Conservation (phyloP, 176 grass and related monocot species). For the Microstegium vimineum region DNA sequence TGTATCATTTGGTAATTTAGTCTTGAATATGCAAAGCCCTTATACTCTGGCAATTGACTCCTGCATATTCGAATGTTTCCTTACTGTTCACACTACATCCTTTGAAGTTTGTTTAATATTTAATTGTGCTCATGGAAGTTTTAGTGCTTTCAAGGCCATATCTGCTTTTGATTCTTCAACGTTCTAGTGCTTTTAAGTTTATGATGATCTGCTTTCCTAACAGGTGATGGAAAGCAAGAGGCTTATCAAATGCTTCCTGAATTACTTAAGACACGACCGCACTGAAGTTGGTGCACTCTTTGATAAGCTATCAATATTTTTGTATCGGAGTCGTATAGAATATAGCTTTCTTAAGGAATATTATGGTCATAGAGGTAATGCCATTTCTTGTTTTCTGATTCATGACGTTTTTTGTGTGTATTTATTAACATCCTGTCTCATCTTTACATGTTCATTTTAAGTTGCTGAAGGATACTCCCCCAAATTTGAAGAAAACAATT, state of each 20-base stretch:
- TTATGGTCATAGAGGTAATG: too few species aligned
- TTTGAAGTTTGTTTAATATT: neutral
- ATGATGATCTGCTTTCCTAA: constrained; percentile 18
- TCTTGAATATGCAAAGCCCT: neutral
- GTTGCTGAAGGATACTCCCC: too few species aligned
- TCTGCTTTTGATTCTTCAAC: neutral
- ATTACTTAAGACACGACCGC: constrained; percentile 85
- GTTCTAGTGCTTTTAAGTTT: neutral
- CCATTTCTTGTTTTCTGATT: too few species aligned
- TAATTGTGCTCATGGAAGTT: neutral
- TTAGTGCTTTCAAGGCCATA: neutral
- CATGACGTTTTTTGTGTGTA: too few species aligned
- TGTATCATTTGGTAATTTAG: neutral
- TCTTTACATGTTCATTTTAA: too few species aligned
- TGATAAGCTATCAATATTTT: too few species aligned
- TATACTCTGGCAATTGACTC: neutral
- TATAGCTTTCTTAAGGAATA: too few species aligned
- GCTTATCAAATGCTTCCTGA: constrained; percentile 95
- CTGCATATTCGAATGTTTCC: neutral
- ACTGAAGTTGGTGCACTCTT: constrained; percentile 58
- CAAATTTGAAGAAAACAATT: too few species aligned
- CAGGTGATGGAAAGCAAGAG: constrained; percentile 99
- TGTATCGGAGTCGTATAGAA: too few species aligned
- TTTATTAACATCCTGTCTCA: too few species aligned
- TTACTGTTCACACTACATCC: neutral